These are phyloP conservation scores for Neonectria punicea DNA, from an alignment of 2,329 filamentous ascomycete species.

Conservation along the genomic window DNA sequence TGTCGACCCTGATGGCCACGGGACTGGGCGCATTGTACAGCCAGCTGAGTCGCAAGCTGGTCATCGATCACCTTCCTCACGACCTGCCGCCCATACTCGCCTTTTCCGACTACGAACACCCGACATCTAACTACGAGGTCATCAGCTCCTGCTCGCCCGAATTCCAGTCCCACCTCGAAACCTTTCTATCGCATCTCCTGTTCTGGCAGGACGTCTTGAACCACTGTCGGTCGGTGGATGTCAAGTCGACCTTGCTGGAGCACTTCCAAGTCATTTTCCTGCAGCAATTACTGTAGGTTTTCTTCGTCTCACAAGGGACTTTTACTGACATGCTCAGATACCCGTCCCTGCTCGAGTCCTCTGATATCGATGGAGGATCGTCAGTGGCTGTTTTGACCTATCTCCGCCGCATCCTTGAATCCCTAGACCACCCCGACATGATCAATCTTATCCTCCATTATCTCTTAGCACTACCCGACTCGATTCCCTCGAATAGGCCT, in stretches of 20 bases:
- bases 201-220: constrained; percentile 99
- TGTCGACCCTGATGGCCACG: constrained; percentile 97
- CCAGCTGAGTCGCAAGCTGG: constrained; percentile 78
- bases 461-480: constrained; percentile 81
- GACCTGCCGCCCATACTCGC: constrained; percentile 85
- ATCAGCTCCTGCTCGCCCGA: constrained; percentile 78
- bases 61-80: constrained; percentile 79
- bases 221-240: constrained; percentile 90
- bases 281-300: constrained; percentile 84
- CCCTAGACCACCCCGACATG: constrained; percentile 91
- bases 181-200: constrained; percentile 91
- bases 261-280: constrained; percentile 98
- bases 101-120: constrained; percentile 87
- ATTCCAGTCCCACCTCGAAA: constrained; percentile 88
- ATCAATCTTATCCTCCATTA: constrained; percentile 95
- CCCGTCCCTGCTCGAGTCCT: constrained; percentile 94
- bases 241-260: constrained; percentile 91
- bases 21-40: constrained; percentile 83
- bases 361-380: constrained; percentile 95
- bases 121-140: constrained; percentile 74
- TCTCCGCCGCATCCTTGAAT: constrained; percentile 87
- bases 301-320: neutral
- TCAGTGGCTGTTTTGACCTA: constrained; percentile 97
- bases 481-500: constrained; percentile 48
- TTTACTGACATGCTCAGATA: constrained; percentile 67